A percentile compares a stretch with the other conserved stretches of the same genome.
Evolutionary conservation across 805 yeast genomes (phyloP).

Genomic region (Candida ficus): DNA sequence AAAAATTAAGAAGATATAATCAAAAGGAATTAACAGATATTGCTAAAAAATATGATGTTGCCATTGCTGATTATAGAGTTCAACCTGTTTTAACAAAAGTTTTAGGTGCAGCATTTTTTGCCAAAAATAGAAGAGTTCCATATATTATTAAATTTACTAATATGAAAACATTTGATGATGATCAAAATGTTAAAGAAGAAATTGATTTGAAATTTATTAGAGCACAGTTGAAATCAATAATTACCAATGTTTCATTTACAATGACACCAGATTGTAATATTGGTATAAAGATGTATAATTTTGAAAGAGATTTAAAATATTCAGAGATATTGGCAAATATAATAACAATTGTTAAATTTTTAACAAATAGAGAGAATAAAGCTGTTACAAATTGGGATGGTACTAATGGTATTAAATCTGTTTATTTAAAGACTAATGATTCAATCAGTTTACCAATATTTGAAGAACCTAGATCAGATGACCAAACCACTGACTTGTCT

Average conservation of each 20-base stretch:
- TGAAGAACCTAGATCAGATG: conserved; percentile 8
- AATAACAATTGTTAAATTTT: conserved; percentile 42
- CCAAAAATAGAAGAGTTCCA: conserved; percentile 62
- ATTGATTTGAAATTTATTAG: conserved; percentile 59
- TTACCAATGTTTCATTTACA: conserved; percentile 56
- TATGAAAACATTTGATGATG: conserved; percentile 1
- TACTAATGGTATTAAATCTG: conserved; percentile 41
- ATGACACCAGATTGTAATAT: conserved; percentile 60
- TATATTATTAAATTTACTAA: conserved; percentile 37
- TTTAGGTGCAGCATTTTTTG: conserved; percentile 57
- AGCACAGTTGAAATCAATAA: conserved; percentile 60
- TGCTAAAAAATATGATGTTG: conserved; percentile 57
- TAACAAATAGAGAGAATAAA: conserved; percentile 37
- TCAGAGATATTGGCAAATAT: conserved; percentile 45
- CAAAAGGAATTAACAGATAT: conserved; percentile 42
- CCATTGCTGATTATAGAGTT: conserved; percentile 66
- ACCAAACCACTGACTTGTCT: conserved; percentile 33
- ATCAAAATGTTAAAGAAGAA: conserved; percentile 3
- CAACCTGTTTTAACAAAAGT: conserved; percentile 54
- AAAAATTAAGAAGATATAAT: conserved; percentile 53
- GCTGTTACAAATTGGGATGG: conserved; percentile 54
- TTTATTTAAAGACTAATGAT: conserved; percentile 60
- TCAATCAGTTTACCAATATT: conserved; percentile 62
- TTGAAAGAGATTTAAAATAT: conserved; percentile 26
- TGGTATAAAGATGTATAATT: conserved; percentile 47